A percentile compares a stretch with the other conserved stretches of the same genome.
Conservation (phyloP, 257 asterid species). For the Przewalskia tangutica region DNA sequence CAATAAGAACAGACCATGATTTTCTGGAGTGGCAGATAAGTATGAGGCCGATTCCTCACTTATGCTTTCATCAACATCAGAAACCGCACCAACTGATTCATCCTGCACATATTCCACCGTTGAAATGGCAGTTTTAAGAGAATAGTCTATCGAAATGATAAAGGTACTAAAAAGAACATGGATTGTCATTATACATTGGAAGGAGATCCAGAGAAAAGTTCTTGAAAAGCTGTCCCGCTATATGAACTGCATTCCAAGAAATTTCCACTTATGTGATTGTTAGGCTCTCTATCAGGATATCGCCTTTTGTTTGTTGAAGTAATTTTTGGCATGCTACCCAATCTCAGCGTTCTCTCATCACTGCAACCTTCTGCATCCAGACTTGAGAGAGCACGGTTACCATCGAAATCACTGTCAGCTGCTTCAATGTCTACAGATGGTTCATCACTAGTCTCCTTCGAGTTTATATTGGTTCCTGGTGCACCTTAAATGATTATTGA, state of each 20-base stretch:
- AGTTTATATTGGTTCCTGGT: constrained; percentile 10
- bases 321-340: constrained; percentile 6
- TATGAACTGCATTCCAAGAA: constrained; percentile 17
- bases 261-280: constrained; percentile 11
- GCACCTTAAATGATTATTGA: constrained; percentile 17
- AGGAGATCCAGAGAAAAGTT: constrained; percentile 8
- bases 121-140: constrained; percentile 2
- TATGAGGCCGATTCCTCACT: constrained; percentile 24
- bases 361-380: constrained; percentile 18
- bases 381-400: constrained; percentile 17
- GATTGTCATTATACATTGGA: constrained; percentile 13
- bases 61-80: constrained; percentile 31
- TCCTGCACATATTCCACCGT: constrained; percentile 33
- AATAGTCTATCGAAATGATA: constrained; percentile 3
- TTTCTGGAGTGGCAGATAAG: constrained; percentile 32
- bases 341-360: constrained; percentile 7
- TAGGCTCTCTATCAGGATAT: constrained; percentile 14
- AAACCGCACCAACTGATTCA: constrained; percentile 24
- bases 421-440: constrained; percentile 11
- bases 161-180: constrained; percentile 11
- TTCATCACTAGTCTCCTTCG: constrained; percentile 20
- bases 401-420: constrained; percentile 10
- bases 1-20: constrained; percentile 22
- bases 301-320: constrained; percentile 11
- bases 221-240: constrained; percentile 15